Base-by-base conservation (phyloP, 495 filamentous ascomycete species). In the Aspergillus leporis region DNA sequence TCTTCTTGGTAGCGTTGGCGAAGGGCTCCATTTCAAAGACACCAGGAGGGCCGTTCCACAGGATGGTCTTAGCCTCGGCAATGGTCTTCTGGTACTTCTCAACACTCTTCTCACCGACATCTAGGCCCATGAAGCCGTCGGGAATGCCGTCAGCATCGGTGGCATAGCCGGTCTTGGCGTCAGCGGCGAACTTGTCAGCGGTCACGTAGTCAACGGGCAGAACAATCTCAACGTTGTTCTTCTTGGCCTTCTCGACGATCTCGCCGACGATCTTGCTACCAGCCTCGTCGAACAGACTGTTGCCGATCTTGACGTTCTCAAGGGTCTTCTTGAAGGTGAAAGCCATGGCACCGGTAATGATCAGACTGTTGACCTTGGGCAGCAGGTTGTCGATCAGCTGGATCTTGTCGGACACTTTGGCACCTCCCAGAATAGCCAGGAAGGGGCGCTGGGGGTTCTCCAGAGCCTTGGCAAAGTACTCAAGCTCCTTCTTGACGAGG, bases 321-420 rank as follows among this genome's bases (percentile, higher is more conserved):
- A 98, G 82, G 40, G 92, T 93, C 85, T 98, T 98, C 87, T 98
- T 98, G 86, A 99, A 98, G 60, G 94, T 99, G 85, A 97, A 99
- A 30, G 94, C 92, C 94, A 99, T 99, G 62, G 88, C 94, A 63
- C 94, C 94, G 70, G 93, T 96, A 80, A 99, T 90, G 75, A 98
- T 89, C 63, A 99, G 85, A 74, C 86, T 93, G 83, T 99, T 83
- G 66, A 99, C 90, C 83, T 99, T 99, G 71, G 90, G 87, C 49
- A 99, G 87, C 51, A 99, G 82, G 83, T 98, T 99, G 78, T 99
- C 93, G 70, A 99, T 98, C 59, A 99, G 85, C 83, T 96, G 90
- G 79, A 99, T 98, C 86, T 99, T 99, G 81, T 99, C 94, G 34
- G 91, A 94, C 46, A 99, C 91, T 85, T 99, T 99, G 66, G 95